These are phyloP conservation scores for Boletus coccyginus DNA, from an alignment of 768 basidiomycete genomes.

Conservation along the genomic window DNA sequence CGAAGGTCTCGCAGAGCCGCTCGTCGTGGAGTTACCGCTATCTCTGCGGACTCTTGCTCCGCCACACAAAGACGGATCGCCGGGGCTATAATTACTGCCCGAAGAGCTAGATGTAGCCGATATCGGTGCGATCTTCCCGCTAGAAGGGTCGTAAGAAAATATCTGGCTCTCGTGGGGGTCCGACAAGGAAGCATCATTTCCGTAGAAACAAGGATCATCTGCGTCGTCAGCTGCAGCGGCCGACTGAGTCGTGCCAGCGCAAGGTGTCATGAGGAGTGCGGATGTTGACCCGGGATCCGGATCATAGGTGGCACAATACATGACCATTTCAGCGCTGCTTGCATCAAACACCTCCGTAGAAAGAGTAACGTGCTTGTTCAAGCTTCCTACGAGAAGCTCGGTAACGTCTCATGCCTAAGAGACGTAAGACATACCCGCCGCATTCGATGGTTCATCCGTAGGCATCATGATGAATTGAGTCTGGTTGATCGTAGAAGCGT, in stretches of 20 bases:
- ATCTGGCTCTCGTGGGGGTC: conserved; percentile 46
- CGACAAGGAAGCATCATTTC: conserved; percentile 3
- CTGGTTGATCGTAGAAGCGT: conserved; percentile 46
- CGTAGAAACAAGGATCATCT: conserved; percentile 11
- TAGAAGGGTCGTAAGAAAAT: conserved; percentile 52
- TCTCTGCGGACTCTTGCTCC: conserved; percentile 17
- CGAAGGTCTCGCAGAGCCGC: conserved; percentile 9
- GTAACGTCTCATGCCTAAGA: neutral
- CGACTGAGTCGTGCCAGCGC: conserved; percentile 35
- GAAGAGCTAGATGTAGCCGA: conserved; percentile 36
- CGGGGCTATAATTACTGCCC: conserved; percentile 8
- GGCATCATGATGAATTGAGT: conserved; percentile 44
- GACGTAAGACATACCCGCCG: conserved; percentile 11
- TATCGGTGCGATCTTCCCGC: conserved; percentile 53
- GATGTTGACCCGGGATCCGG: conserved; percentile 45
- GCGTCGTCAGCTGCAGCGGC: neutral
- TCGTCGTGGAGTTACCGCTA: conserved; percentile 2
- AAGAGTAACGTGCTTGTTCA: conserved; percentile 39
- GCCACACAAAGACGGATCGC: neutral
- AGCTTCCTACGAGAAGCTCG: conserved; percentile 10
- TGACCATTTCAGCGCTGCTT: conserved; percentile 31
- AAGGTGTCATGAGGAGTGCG: conserved; percentile 51
- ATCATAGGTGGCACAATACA: conserved; percentile 63
- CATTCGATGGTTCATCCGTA: conserved; percentile 2
- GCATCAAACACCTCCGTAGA: conserved; percentile 44